phyloP scores from a whole-genome alignment of 352 stramenopile genomes.

The Globisporangium solare region DNA sequence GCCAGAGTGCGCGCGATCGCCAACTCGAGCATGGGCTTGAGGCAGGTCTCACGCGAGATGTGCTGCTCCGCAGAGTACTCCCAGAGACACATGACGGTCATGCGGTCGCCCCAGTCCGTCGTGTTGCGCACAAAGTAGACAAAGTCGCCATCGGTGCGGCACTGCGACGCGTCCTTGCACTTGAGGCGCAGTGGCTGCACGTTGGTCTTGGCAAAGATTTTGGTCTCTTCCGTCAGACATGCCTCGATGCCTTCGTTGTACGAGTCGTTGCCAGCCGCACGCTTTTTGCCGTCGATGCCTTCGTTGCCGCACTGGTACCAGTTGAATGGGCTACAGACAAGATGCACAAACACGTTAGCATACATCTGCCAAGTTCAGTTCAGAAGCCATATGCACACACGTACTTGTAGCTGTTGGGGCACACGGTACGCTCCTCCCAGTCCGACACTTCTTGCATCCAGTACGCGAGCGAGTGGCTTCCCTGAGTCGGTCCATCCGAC shows the following conservation, averaged over 20 bases:
- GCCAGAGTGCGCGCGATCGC: constrained; percentile 53
- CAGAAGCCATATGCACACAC: constrained; percentile 3
- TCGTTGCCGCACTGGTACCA: constrained; percentile 79
- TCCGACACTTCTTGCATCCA: constrained; percentile 82
- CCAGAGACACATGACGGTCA: constrained; percentile 82
- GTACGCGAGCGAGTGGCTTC: constrained; percentile 71
- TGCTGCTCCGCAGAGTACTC: constrained; percentile 56
- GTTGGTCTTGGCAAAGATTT: constrained; percentile 67
- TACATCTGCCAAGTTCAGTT: not conserved
- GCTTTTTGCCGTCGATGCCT: constrained; percentile 29
- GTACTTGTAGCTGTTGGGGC: constrained; percentile 79
- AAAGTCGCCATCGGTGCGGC: constrained; percentile 48
- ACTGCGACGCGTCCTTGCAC: constrained; percentile 52
- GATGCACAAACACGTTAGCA: not conserved
- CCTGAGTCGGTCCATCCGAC: constrained; percentile 53
- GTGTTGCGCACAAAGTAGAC: constrained; percentile 79
- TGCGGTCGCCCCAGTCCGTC: constrained; percentile 77
- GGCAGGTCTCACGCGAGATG: constrained; percentile 47
- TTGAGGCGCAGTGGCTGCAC: constrained; percentile 66
- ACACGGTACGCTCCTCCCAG: constrained; percentile 76
- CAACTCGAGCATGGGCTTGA: constrained; percentile 74
- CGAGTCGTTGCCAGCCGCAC: constrained; percentile 19
- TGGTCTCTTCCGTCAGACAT: constrained; percentile 58
- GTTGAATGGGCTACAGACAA: constrained; percentile 52
- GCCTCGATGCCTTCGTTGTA: constrained; percentile 53